phyloP scores from a whole-genome alignment of 1,284 basidiomycete genomes.

The Peniophora sp. region DNA sequence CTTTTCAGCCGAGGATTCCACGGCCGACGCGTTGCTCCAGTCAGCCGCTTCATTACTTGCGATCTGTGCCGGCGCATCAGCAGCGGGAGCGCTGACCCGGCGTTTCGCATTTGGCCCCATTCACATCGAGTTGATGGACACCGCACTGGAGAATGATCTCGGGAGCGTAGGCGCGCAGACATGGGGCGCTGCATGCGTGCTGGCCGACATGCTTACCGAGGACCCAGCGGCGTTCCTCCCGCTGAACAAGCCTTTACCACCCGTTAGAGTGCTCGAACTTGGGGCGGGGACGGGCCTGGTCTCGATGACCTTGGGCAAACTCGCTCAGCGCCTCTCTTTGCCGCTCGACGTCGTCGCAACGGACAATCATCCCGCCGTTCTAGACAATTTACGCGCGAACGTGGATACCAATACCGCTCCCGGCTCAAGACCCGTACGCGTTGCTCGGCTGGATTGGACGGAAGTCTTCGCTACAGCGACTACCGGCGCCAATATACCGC shows the following conservation, averaged over 20 bases:
- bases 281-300: conserved; percentile 86
- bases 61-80: conserved; percentile 29
- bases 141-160: conserved; percentile 73
- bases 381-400: conserved; percentile 69
- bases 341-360: conserved; percentile 50
- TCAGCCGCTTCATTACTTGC: conserved; percentile 45
- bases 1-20: conserved; percentile 6
- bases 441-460: conserved; percentile 61
- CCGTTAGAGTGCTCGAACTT: conserved; percentile 66
- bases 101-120: conserved; percentile 30
- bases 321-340: conserved; percentile 26
- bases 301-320: conserved; percentile 54
- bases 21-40: conserved; percentile 24
- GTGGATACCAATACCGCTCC: conserved; percentile 49
- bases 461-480: conserved; percentile 25
- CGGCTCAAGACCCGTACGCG: conserved; percentile 19
- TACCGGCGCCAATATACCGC: not conserved
- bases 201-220: conserved; percentile 70
- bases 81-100: conserved; percentile 31
- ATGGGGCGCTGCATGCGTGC: conserved; percentile 82
- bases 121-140: conserved; percentile 57
- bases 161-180: conserved; percentile 82
- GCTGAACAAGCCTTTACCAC: not conserved
- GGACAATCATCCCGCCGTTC: conserved; percentile 71
- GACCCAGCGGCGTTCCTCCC: conserved; percentile 27